These are phyloP conservation scores for Candida sonorensis DNA, from an alignment of 805 yeast genomes.

Conservation along the genomic window DNA sequence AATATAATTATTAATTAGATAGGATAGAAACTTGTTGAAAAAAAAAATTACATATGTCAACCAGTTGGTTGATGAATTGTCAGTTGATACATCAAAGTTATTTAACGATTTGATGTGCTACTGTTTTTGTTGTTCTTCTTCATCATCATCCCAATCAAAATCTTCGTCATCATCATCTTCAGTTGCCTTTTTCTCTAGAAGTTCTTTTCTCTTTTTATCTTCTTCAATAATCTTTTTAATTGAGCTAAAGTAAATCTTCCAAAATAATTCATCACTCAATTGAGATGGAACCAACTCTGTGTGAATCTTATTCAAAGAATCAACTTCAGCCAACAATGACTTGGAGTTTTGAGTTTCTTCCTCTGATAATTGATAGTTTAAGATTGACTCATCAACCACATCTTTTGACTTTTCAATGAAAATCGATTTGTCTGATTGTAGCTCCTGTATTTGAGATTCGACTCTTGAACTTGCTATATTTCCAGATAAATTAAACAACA, in stretches of 20 bases:
- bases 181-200: conserved; percentile 37
- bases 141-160: conserved; percentile 47
- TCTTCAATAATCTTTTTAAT: conserved; percentile 47
- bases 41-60: too few species aligned
- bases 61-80: too few species aligned
- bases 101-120: too few species aligned
- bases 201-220: conserved; percentile 60
- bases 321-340: conserved; percentile 38
- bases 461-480: too few species aligned
- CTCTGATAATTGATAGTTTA: conserved; percentile 36
- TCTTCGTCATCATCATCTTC: conserved; percentile 38
- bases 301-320: conserved; percentile 49
- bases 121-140: conserved; percentile 41
- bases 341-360: conserved; percentile 39
- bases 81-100: neutral
- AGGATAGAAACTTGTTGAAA: too few species aligned
- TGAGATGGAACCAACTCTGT: conserved; percentile 58
- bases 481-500: conserved; percentile 39
- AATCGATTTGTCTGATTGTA: conserved; percentile 43
- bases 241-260: conserved; percentile 64
- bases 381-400: conserved; percentile 30
- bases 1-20: too few species aligned
- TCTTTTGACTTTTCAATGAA: conserved; percentile 32
- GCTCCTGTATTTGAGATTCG: conserved; percentile 53
- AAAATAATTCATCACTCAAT: conserved; percentile 54